These are phyloP conservation scores for Solanum sitiens DNA, from an alignment of 257 asterid species.

Conservation along the genomic window DNA sequence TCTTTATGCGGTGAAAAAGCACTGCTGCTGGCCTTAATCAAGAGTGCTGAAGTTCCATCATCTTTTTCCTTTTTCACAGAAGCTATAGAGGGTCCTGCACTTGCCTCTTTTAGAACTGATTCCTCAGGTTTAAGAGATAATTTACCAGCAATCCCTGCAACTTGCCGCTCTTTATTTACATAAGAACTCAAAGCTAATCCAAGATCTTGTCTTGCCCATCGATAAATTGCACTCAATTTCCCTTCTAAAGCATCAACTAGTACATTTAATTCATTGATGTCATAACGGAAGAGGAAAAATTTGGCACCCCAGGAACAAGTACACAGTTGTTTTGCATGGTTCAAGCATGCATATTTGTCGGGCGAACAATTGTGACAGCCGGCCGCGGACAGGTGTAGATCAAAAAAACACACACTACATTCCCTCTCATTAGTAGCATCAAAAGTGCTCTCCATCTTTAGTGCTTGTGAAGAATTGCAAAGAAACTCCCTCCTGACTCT, in stretches of 20 bases:
- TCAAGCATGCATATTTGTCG: slow-evolving; percentile 85
- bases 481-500: slow-evolving; percentile 62
- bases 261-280: slow-evolving; percentile 61
- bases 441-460: slow-evolving; percentile 93
- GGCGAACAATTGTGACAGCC: slow-evolving; percentile 99
- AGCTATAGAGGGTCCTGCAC: slow-evolving; percentile 8
- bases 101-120: slow-evolving; percentile 23
- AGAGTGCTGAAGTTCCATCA: slow-evolving; percentile 16
- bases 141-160: slow-evolving; percentile 29
- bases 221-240: slow-evolving; percentile 83
- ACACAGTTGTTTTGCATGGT: slow-evolving; percentile 90
- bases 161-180: slow-evolving; percentile 53
- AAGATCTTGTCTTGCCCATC: slow-evolving; percentile 95
- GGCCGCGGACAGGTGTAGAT: slow-evolving; percentile 96
- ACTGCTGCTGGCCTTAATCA: slow-evolving; percentile 12
- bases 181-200: slow-evolving; percentile 89
- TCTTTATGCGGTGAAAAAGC: slow-evolving; percentile 20
- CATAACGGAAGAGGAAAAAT: slow-evolving; percentile 89
- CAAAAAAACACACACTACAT: slow-evolving; percentile 85
- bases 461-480: slow-evolving; percentile 70
- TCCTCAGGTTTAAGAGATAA: slow-evolving; percentile 26
- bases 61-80: slow-evolving; percentile 36
- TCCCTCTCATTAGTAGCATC: slow-evolving; percentile 93
- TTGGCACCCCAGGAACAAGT: slow-evolving; percentile 93
- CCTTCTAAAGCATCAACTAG: slow-evolving; percentile 98